These are phyloP conservation scores for Suhomyces taliae DNA, from an alignment of 1,139 yeast genomes.

Conservation along the genomic window DNA sequence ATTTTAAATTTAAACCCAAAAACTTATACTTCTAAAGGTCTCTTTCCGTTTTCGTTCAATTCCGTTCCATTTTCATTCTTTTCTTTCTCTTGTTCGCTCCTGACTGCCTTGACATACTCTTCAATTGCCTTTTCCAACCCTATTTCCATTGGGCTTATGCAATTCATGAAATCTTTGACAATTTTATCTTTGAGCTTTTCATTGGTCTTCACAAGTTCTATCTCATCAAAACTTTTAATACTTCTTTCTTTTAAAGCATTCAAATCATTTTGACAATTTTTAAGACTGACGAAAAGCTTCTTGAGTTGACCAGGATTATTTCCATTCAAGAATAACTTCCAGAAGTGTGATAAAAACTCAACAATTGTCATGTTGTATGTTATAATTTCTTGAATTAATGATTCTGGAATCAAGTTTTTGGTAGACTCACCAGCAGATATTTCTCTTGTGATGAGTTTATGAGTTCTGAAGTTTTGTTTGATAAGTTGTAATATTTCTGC, in stretches of 20 bases:
- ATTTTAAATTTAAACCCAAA: no score
- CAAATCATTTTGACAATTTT: constrained; percentile 26
- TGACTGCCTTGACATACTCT: constrained; percentile 34
- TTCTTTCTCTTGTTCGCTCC: constrained; percentile 15
- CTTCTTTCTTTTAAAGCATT: constrained; percentile 15
- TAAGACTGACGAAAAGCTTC: constrained; percentile 37
- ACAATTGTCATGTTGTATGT: constrained; percentile 40
- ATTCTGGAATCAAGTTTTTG: constrained; percentile 27
- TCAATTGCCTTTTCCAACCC: constrained; percentile 33
- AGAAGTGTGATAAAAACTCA: constrained; percentile 48
- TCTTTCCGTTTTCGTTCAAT: constrained; percentile 31
- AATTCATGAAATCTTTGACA: constrained; percentile 31
- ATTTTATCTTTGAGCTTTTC: constrained; percentile 38
- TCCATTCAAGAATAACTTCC: constrained; percentile 40
- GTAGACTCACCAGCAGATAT: constrained; percentile 13
- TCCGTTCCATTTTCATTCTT: constrained; percentile 4
- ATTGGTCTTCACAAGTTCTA: constrained; percentile 21
- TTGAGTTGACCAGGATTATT: constrained; percentile 42
- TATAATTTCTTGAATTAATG: constrained; percentile 35
- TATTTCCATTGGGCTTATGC: constrained; percentile 29
- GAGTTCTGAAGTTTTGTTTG: constrained; percentile 55
- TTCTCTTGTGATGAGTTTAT: constrained; percentile 33
- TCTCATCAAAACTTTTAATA: constrained; percentile 7
- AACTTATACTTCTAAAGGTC: constrained; percentile 17
- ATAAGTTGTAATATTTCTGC: constrained; percentile 52